These are phyloP conservation scores for Artomyces pyxidatus DNA, from an alignment of 768 basidiomycete genomes.

Conservation along the genomic window DNA sequence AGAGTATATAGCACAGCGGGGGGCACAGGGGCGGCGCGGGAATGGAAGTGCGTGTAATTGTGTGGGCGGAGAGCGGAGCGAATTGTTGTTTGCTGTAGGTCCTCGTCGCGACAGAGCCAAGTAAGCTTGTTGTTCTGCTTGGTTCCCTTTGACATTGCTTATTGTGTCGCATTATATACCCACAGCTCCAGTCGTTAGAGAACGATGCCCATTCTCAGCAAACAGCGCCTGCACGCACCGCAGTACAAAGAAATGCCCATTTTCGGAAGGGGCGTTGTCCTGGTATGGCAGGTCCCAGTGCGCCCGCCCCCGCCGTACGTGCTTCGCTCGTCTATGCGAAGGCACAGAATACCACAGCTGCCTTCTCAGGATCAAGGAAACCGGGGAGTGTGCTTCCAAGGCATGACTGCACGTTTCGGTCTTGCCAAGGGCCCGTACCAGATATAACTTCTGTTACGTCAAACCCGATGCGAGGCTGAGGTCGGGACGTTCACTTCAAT, in stretches of 20 bases:
- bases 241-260: neutral
- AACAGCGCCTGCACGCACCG: neutral
- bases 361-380: neutral
- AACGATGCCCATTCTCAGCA: neutral
- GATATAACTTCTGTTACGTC: no score
- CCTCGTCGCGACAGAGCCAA: slow-evolving; percentile 1
- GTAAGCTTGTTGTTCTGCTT: slow-evolving; percentile 5
- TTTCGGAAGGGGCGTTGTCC: neutral
- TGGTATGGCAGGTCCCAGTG: neutral
- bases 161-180: slow-evolving; percentile 12
- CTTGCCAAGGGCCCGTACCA: no score
- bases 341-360: neutral
- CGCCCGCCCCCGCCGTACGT: neutral
- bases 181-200: neutral
- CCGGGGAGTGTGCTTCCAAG: no score
- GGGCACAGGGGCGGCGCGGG: neutral
- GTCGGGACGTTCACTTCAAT: no score
- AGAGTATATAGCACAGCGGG: slow-evolving; percentile 7
- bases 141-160: slow-evolving; percentile 4
- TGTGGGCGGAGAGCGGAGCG: neutral
- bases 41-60: neutral
- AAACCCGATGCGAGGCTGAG: no score
- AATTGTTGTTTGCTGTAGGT: slow-evolving; percentile 7
- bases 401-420: no score
- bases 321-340: neutral